Conservation (phyloP, 139 green algal genomes). For the Pseudopediastrum boryanum region DNA sequence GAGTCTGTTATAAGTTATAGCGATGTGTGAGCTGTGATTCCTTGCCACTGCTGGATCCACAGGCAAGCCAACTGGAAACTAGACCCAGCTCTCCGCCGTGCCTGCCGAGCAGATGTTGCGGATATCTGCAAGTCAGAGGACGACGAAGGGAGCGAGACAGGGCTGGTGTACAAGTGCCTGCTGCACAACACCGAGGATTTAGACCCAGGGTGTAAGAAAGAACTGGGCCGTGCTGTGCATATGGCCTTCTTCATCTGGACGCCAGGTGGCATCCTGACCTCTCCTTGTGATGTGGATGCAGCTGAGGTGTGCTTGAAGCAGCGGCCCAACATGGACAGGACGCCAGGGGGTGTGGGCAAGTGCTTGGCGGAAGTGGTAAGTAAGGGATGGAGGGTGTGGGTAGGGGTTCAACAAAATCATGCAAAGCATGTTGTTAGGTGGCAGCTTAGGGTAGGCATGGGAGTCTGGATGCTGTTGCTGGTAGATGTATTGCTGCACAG, state of each 20-base stretch:
- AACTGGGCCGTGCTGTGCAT: slow-evolving; percentile 80
- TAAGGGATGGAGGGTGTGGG: neutral
- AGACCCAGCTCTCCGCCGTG: slow-evolving; percentile 67
- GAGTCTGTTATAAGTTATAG: no score
- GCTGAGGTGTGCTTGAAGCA: slow-evolving; percentile 53
- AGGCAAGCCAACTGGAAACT: slow-evolving; percentile 75
- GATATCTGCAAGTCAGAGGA: slow-evolving; percentile 64
- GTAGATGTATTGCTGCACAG: no score
- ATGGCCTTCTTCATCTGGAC: slow-evolving; percentile 87
- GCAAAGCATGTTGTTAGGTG: no score
- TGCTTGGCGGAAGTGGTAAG: slow-evolving; percentile 76
- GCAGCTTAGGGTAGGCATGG: no score
- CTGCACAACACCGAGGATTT: slow-evolving; percentile 57
- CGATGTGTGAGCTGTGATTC: no score
- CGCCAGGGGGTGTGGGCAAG: slow-evolving; percentile 64
- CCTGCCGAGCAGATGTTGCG: slow-evolving; percentile 63
- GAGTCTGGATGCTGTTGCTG: no score
- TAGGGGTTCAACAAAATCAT: no score
- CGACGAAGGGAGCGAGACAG: slow-evolving; percentile 42
- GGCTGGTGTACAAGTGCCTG: slow-evolving; percentile 77
- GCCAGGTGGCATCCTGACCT: slow-evolving; percentile 61
- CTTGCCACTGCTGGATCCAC: no score
- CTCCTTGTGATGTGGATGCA: slow-evolving; percentile 76
- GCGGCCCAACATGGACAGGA: slow-evolving; percentile 56
- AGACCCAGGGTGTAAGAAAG: slow-evolving; percentile 60